Evolutionary conservation across 169 alveolate genomes (phyloP), one percentile per base, ranked within the genome.

Genomic region (Cryptosporidium muris): DNA sequence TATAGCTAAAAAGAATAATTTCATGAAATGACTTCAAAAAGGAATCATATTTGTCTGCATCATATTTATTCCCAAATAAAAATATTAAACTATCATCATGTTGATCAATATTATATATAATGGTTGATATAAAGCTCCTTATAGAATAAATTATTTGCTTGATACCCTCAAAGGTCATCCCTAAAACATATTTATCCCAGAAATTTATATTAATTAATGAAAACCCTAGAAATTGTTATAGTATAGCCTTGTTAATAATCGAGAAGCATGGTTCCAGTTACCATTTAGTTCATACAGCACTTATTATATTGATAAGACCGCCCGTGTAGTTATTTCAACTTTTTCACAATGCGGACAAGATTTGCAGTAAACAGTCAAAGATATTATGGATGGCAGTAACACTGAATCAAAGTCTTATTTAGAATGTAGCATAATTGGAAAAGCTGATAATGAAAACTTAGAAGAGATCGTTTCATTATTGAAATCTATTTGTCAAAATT

Each of bases 401-500:
- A 25, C 25, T 25, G 25, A 43, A 40, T 34, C 9, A 42, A 74
- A 54, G 62, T 36, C 56, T 12, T 62, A 58, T 38, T 40, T 74
- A 25, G 85, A 74, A 43, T 74, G 85, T 36, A 74, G 40, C 11
- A 74, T 12, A 74, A n/a, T 45, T 25, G 85, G 85, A 37, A 74
- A 37, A 42, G 45, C 60, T 25, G 36, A 62, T 12, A 38, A 43
- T 49, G 40, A 14, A 9, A 66, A 74, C 45, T 45, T 74, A 2
- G 85, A 74, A 2, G 85, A 74, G 43, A 54, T 74, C 34, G 37
- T 74, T 25, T 54, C 54, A 5, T 2, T 74, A 14, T 58, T 74
- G 36, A 74, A 58, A 25, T 60, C 85, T 11, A 14, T 74, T 34
- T 74, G 85, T 8, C 16, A 11, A n/a, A 68, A 74, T 36, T 62